Evolutionary conservation across 495 filamentous ascomycete species (phyloP).

Genomic region (Astrocystis sublimbata): DNA sequence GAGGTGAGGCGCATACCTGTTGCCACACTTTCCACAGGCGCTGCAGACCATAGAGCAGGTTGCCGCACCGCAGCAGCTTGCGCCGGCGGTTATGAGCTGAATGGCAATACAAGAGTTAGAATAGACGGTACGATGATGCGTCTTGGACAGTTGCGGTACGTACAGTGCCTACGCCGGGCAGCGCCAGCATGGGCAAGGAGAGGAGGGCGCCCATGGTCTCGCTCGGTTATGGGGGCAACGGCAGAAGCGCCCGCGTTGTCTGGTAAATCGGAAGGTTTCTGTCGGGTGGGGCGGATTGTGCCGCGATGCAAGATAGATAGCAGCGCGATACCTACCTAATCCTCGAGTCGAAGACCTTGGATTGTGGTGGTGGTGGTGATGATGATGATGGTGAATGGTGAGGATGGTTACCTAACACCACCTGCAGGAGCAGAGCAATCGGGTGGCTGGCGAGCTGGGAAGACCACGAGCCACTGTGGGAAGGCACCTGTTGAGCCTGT

Average conservation of each 20-base stretch:
- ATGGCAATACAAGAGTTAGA: background rate
- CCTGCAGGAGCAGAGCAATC: no score
- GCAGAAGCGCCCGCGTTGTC: background rate
- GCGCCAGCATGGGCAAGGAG: slow-evolving; percentile 81
- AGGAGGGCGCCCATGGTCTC: slow-evolving; percentile 83
- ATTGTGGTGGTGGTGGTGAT: no score
- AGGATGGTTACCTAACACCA: no score
- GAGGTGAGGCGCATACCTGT: slow-evolving; percentile 64
- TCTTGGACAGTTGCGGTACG: slow-evolving; percentile 30
- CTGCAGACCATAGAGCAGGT: slow-evolving; percentile 94
- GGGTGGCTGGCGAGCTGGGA: no score
- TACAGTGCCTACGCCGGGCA: slow-evolving; percentile 87
- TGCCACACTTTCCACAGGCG: slow-evolving; percentile 92
- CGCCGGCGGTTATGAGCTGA: slow-evolving; percentile 73
- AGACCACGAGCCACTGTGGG: no score
- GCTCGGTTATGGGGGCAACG: background rate
- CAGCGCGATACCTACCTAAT: no score
- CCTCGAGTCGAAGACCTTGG: no score
- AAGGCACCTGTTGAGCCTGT: no score
- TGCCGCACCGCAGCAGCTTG: slow-evolving; percentile 91
- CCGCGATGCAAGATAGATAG: background rate
- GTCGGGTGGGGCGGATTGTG: background rate
- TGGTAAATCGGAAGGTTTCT: background rate
- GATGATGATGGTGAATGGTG: no score
- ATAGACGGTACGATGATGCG: background rate